Base-by-base conservation (phyloP, 345 rosid species). In the Hibiscus tridactylites region DNA sequence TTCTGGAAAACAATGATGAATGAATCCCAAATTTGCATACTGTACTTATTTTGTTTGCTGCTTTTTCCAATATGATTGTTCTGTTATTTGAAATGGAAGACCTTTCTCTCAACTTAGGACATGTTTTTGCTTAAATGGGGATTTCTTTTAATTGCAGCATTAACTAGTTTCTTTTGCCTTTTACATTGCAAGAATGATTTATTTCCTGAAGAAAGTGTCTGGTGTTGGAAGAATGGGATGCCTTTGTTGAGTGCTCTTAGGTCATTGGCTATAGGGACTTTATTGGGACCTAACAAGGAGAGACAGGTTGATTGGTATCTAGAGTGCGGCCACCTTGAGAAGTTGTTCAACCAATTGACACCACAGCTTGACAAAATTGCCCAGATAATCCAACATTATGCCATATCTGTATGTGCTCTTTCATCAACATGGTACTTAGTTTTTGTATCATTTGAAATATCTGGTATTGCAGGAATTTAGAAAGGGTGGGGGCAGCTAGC, bases 151-250 rank as follows among this genome's bases (percentile, higher is more conserved):
- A 67, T 63, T 70, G 26, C 66, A 53, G 65, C 26, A 76, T 63
- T 89, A 78, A 86, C 82, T 54, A 57, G 46, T 44, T 64, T 66
- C 47, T 74, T 65, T 74, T 65, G 24, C 62, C 69, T 77, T 85
- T 81, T 76, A 75, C 65, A 53, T 75, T 77, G 75, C 84, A 77
- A 95, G 99, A 95, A 85, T 85, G 92, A 95, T 83, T 73, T 95
- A 67, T 85, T 92, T 77, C 98, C 99, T 35, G 96, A 89, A 81
- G 99, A 92, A 86, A 90, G 85, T 70, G 76, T 95, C 79, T 87
- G 96, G 97, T 90, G 78, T 77, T 95, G 99, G 99, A 86, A 87
- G 81, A 89, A 89, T 78, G 90, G 93, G 73, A 87, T 92, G 92
- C 98, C 99, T 29, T 75, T 87, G 79, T 79, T 88, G 83, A 90